Base-by-base conservation (phyloP, 2,329 filamentous ascomycete genomes). In the Xylaria hypoxylon region DNA sequence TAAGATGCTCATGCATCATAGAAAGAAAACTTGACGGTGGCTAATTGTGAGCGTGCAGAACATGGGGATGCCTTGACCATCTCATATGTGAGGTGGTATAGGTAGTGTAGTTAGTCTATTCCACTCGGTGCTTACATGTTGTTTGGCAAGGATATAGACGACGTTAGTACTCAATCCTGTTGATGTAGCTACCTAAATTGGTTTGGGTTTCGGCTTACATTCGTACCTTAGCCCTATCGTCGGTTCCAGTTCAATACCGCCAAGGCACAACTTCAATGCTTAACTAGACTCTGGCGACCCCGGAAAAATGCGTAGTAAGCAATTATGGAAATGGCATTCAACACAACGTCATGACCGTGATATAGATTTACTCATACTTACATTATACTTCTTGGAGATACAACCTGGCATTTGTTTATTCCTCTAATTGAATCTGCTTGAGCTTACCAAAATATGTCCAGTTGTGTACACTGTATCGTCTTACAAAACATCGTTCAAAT, bases 191-290 rank as follows among this genome's bases (percentile, higher is more conserved):
- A 48, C 48, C 55, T 19, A 55, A 42, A 24, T 7, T 42, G 33
- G 50, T 19, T 60, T 28, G 24, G 31, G 1, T 19, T 48, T 55
- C 17, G 22, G 17, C 19, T 31, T 24, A 19, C 35, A 15, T 26
- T 60, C 50, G 53, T 56, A 60, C 33, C 19, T 52, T 15, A 1
- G 8, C 22, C 26, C 55, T 47, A 53, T 64, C 47, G 48, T 22
- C n/a, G 24, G 11, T 26, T 55, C 33, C 33, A n/a, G n/a, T 26
- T 26, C 28, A 52, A 31, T 45, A 26, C n/a, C 33, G 33, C 33
- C 52, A 52, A 57, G 33, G 13, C 45, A 35, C 10, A 26, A n/a
- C n/a, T 26, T 22, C n/a, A 33, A 63, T 10, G 44, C 17, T 33
- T 44, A 5, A 63, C 35, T 24, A 38, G 11, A 35, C 24, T 51